Conservation (phyloP, 108 stramenopile genomes). For the Epithemia pelagica region DNA sequence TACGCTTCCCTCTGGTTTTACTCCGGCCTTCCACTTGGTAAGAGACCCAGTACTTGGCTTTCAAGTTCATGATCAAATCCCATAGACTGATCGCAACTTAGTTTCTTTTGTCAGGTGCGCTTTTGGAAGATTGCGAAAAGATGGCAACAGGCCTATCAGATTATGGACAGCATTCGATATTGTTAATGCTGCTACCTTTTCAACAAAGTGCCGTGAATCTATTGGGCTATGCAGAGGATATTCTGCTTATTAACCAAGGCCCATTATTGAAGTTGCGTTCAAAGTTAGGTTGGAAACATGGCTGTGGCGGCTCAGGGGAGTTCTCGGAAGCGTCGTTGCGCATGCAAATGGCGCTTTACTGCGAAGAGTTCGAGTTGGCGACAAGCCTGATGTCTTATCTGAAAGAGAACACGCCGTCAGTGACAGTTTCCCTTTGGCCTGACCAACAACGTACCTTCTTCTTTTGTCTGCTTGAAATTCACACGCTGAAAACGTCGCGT, state of each 20-base stretch:
- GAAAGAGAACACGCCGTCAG: neutral
- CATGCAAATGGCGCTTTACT: neutral
- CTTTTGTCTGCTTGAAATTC: neutral
- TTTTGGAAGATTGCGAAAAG: neutral
- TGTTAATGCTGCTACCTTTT: neutral
- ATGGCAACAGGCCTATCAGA: neutral
- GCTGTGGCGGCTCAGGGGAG: neutral
- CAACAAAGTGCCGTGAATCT: neutral
- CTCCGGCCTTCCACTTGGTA: neutral
- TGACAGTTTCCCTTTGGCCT: neutral
- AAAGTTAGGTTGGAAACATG: neutral
- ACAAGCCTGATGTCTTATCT: neutral
- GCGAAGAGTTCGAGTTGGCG: neutral
- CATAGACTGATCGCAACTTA: neutral
- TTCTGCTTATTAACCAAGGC: neutral
- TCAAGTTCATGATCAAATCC: neutral
- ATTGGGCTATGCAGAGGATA: neutral
- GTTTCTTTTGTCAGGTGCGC: neutral
- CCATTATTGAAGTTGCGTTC: neutral
- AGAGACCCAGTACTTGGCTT: neutral
- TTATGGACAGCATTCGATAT: neutral
- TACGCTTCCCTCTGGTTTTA: neutral
- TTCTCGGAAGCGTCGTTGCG: neutral
- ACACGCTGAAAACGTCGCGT: neutral
- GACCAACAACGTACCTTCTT: neutral